Evolutionary conservation across 495 filamentous ascomycete species (phyloP).

Genomic region (Aspergillus haitiensis): DNA sequence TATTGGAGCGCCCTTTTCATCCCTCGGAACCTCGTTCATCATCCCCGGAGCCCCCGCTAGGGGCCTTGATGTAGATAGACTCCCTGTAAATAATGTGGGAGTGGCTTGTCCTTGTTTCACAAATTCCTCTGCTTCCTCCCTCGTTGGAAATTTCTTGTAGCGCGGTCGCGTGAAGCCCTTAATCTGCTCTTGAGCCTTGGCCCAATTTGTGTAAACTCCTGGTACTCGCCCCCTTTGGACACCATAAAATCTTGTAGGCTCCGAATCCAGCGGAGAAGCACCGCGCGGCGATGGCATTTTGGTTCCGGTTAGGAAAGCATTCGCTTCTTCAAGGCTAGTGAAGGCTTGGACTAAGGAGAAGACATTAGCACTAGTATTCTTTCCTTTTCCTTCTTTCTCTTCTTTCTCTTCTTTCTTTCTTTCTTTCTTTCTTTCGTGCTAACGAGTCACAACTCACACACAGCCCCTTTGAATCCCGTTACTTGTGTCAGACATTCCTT

Average conservation of each 20-base stretch:
- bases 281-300: conserved; percentile 34
- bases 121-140: conserved; percentile 75
- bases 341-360: conserved; percentile 75
- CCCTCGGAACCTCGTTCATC: conserved; percentile 32
- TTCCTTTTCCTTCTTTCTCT: not conserved
- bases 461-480: conserved; percentile 79
- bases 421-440: not conserved
- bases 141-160: conserved; percentile 75
- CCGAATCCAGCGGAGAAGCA: conserved; percentile 25
- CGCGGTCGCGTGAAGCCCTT: conserved; percentile 74
- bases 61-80: conserved; percentile 25
- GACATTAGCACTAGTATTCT: too few species aligned
- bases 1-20: conserved; percentile 47
- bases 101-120: conserved; percentile 50
- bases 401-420: not conserved
- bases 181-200: conserved; percentile 73
- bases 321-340: conserved; percentile 69
- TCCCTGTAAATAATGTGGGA: conserved; percentile 27
- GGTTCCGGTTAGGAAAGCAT: conserved; percentile 69
- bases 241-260: conserved; percentile 66
- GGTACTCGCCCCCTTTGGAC: conserved; percentile 80
- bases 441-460: conserved; percentile 58
- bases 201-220: conserved; percentile 89
- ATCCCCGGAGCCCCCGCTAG: conserved; percentile 32
- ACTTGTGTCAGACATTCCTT: conserved; percentile 77